Percentiles rank a stretch among this genome's conserved stretches.
Evolutionary conservation across 495 filamentous ascomycete species (phyloP).

Genomic region (Chlorociboria aeruginascens): DNA sequence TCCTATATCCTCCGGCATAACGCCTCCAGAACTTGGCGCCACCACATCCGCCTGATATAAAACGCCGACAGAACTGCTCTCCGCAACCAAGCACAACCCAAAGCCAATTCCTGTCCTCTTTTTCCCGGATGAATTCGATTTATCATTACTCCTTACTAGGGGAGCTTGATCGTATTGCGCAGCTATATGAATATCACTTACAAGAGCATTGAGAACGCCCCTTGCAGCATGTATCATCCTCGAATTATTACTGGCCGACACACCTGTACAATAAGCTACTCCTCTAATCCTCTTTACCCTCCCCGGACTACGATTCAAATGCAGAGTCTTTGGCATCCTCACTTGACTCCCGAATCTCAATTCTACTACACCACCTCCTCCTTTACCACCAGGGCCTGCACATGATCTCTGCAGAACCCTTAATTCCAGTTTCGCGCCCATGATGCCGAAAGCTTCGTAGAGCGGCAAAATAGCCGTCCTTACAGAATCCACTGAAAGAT

Average conservation of each 20-base stretch:
- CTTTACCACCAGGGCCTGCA: slow-evolving; percentile 54
- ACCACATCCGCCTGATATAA: slow-evolving; percentile 80
- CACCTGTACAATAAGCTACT: slow-evolving; percentile 84
- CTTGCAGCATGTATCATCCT: slow-evolving; percentile 87
- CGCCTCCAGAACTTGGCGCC: slow-evolving; percentile 67
- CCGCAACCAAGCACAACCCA: slow-evolving; percentile 79
- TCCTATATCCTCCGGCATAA: slow-evolving; percentile 82
- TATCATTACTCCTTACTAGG: slow-evolving; percentile 49
- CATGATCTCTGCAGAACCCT: slow-evolving; percentile 72
- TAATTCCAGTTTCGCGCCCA: slow-evolving; percentile 70
- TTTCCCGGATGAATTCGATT: slow-evolving; percentile 45
- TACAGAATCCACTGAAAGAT: slow-evolving; percentile 84
- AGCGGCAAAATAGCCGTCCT: slow-evolving; percentile 86
- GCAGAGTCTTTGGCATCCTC: slow-evolving; percentile 84
- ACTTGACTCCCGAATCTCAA: slow-evolving; percentile 86
- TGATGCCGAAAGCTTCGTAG: slow-evolving; percentile 80
- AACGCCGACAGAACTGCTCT: slow-evolving; percentile 68
- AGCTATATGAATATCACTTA: slow-evolving; percentile 72
- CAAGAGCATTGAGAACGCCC: slow-evolving; percentile 74
- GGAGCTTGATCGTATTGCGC: slow-evolving; percentile 61
- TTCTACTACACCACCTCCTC: slow-evolving; percentile 86
- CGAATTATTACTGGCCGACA: slow-evolving; percentile 82
- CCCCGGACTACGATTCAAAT: slow-evolving; percentile 68
- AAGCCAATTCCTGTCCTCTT: slow-evolving; percentile 75
- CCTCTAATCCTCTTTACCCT: slow-evolving; percentile 81